Base-by-base conservation (phyloP, 2,329 filamentous ascomycete genomes). In the Cadophora sp. region DNA sequence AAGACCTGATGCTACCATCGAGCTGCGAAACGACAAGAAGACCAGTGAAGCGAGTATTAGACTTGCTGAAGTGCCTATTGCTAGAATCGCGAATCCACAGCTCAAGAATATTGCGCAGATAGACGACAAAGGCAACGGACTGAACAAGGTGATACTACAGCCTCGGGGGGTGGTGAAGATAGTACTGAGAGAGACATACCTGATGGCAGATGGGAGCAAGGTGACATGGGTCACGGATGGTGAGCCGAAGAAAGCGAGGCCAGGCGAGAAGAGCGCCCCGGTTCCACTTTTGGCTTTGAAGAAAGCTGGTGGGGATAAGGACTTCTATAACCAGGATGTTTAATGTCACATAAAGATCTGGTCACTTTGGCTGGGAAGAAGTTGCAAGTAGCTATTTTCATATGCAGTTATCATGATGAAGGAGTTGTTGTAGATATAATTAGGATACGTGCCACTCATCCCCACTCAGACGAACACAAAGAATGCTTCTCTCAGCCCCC, bases 211-310 rank as follows among this genome's bases (percentile, higher is more conserved):
- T 27, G 60, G 60, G 3, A 51, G 48, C 11, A 55, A 53, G 18
- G 30, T 45, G 7, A 63, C 47, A 9, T 22, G 20, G 33, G 48
- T 63, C 14, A 63, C 60, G 4, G 36, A 39, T 43, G 60, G 60
- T 14, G 43, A 47, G 43, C 43, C 43, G 18, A 47, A 7, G 45
- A 22, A 63, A 6, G 13, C 47, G 4, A 51, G 16, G 22, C 60
- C 60, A 6, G 60, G 60, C 13, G 33, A 36, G 30, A 20, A n/a
- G 22, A 14, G 33, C 9, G 41, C n/a, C 9, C 60, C 60, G 8
- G 41, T 62, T 62, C 60, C 60, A 4, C 43, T 63, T n/a, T 13
- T 63, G 27, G 47, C n/a, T 4, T 16, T 62, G 48, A 62, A 62
- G 60, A 62, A 62, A 33, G 60, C 50, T 16, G 30, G 14, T 13